Evolutionary conservation across 2,329 filamentous ascomycete genomes (phyloP), one percentile per base, ranked within the genome.

Genomic region (Zarea fungicola): DNA sequence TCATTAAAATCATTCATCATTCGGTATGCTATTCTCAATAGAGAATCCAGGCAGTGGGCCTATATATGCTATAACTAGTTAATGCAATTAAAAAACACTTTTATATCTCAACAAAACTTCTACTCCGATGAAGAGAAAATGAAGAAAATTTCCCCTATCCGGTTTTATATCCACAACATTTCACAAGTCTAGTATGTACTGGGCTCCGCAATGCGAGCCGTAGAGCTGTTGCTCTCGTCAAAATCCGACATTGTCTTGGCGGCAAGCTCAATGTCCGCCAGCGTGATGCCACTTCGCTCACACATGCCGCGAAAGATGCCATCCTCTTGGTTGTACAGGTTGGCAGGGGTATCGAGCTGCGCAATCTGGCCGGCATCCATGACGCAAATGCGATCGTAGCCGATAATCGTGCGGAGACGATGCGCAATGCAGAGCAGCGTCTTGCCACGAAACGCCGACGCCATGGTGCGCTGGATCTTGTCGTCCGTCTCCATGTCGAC

Each of bases 401-500:
- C 83, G 54, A 97, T 85, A 54, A 99, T 96, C 1, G 93, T 97
- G 61, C 89, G 85, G 59, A 97, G 73, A 5, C 92, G 79, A 68
- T 97, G 92, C 6, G 92, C 92, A 64, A 97, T 96, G 67, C 90
- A 96, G 19, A 97, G 73, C 40, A 97, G 70, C 3, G 92, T 96
- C 73, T 87, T 89, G 51, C 90, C 91, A 47, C 79, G 77, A 74
- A 97, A 97, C 0, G 84, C 91, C 1, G 79, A 77, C 0, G 88
- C 85, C 67, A 97, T 96, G 4, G 91, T 95, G 48, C 75, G 74
- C 67, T 97, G 92, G 63, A 97, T 96, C 77, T 93, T 95, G 67
- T 89, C 85, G 63, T 99, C 93, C 3, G 92, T 97, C 63, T 96
- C 92, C 75, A 96, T 93, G 66, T 97, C 92, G 7, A 97, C 91